Conservation (phyloP, 768 basidiomycete genomes). For the Boletus coccyginus region DNA sequence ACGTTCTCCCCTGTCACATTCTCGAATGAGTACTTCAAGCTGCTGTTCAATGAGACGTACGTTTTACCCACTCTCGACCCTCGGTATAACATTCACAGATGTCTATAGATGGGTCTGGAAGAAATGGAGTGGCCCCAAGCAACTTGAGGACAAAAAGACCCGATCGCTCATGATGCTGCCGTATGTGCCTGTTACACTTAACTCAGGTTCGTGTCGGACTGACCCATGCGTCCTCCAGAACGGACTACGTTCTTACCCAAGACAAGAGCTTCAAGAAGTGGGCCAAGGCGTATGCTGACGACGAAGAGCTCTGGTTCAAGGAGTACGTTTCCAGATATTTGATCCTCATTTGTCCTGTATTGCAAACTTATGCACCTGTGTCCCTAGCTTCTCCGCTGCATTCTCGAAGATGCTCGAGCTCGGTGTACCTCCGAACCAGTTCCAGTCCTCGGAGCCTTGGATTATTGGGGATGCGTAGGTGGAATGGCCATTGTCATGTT, state of each 20-base stretch:
- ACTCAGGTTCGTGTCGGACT: neutral
- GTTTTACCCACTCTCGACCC: conserved; percentile 1
- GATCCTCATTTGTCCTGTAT: neutral
- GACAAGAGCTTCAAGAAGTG: conserved; percentile 93
- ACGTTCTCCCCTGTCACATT: conserved; percentile 90
- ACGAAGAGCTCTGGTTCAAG: conserved; percentile 86
- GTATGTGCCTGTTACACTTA: conserved; percentile 42
- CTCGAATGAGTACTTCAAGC: conserved; percentile 83
- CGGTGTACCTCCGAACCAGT: conserved; percentile 85
- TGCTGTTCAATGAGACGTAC: conserved; percentile 84
- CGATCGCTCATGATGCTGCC: conserved; percentile 93
- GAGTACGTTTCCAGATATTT: conserved; percentile 57
- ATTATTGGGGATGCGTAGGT: conserved; percentile 45
- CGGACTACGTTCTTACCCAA: conserved; percentile 84
- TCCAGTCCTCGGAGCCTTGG: conserved; percentile 73
- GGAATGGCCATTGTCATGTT: neutral
- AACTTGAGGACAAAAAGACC: conserved; percentile 91
- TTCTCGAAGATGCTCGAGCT: conserved; percentile 86
- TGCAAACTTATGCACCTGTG: neutral
- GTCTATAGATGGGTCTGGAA: conserved; percentile 79
- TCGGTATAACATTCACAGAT: neutral
- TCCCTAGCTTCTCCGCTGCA: conserved; percentile 72
- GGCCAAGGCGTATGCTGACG: conserved; percentile 83
- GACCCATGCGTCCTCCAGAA: conserved; percentile 36
- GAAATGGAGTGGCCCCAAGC: conserved; percentile 93